These are phyloP conservation scores for Pseudozyma tsukubaensis DNA, from an alignment of 1,284 basidiomycete genomes.

Conservation along the genomic window DNA sequence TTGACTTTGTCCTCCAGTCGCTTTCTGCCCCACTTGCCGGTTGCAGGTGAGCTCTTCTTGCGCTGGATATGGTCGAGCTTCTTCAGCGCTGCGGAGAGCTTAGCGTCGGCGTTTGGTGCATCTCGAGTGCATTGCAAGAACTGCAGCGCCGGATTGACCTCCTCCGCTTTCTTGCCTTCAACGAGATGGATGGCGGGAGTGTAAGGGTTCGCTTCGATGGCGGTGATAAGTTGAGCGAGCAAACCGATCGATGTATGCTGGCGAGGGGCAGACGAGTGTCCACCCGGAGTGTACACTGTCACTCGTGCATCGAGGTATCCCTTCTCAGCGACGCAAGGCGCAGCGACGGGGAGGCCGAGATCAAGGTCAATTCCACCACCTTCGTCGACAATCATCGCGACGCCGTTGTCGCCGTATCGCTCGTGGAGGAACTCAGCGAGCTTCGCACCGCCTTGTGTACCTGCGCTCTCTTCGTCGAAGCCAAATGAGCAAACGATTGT, in stretches of 20 bases:
- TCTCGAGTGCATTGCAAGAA: constrained; percentile 73
- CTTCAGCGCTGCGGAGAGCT: constrained; percentile 70
- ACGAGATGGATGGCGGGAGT: constrained; percentile 63
- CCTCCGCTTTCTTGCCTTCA: constrained; percentile 12
- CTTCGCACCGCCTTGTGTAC: constrained; percentile 59
- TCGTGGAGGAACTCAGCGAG: constrained; percentile 45
- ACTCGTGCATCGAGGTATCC: constrained; percentile 72
- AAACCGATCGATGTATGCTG: constrained; percentile 75
- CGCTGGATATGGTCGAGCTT: constrained; percentile 68
- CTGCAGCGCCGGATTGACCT: constrained; percentile 70
- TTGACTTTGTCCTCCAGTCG: constrained; percentile 10
- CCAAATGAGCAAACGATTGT: constrained; percentile 76
- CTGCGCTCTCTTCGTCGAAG: constrained; percentile 75
- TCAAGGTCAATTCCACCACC: constrained; percentile 47
- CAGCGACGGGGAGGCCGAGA: constrained; percentile 54
- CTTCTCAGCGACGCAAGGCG: constrained; percentile 76
- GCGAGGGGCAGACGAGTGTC: constrained; percentile 77
- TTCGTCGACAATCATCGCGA: constrained; percentile 64
- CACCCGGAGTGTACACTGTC: constrained; percentile 72
- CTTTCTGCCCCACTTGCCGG: background rate
- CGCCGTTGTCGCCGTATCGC: constrained; percentile 50
- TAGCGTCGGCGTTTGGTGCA: constrained; percentile 71
- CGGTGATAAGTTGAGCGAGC: constrained; percentile 74
- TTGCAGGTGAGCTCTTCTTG: background rate
- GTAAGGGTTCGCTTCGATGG: constrained; percentile 74